Evolutionary conservation across 202 grass and related monocot species (phyloP).

Genomic region (Cymbopogon flexuosus): DNA sequence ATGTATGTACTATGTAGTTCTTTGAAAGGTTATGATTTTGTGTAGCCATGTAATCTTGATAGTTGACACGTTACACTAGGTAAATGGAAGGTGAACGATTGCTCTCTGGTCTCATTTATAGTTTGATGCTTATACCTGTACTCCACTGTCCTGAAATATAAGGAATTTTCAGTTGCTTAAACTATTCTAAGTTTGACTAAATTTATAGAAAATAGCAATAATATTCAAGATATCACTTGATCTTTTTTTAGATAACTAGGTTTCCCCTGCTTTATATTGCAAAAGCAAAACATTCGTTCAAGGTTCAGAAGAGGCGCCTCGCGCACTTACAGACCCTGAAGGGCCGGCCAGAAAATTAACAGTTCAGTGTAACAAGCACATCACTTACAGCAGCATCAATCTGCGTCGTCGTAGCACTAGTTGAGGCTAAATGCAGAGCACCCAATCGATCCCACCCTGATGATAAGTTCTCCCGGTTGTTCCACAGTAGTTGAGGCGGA

Average conservation of each 20-base stretch:
- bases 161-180: background rate
- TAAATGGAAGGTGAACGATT: constrained; percentile 4
- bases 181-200: background rate
- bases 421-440: too few species aligned
- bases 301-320: too few species aligned
- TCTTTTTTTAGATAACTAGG: background rate
- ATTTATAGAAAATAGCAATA: background rate
- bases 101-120: background rate
- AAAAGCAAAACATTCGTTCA: too few species aligned
- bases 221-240: background rate
- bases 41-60: background rate
- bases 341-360: too few species aligned
- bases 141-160: background rate
- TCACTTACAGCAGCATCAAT: too few species aligned
- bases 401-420: too few species aligned
- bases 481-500: too few species aligned
- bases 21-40: background rate
- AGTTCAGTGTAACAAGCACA: too few species aligned
- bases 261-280: too few species aligned
- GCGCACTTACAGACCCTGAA: too few species aligned
- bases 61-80: background rate
- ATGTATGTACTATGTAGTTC: background rate
- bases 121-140: background rate
- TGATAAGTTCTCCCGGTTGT: too few species aligned
- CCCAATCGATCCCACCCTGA: too few species aligned